Percentiles rank a stretch among this genome's conserved stretches.
phyloP scores from a whole-genome alignment of 2,329 filamentous ascomycete genomes.

The Alternaria sp. region DNA sequence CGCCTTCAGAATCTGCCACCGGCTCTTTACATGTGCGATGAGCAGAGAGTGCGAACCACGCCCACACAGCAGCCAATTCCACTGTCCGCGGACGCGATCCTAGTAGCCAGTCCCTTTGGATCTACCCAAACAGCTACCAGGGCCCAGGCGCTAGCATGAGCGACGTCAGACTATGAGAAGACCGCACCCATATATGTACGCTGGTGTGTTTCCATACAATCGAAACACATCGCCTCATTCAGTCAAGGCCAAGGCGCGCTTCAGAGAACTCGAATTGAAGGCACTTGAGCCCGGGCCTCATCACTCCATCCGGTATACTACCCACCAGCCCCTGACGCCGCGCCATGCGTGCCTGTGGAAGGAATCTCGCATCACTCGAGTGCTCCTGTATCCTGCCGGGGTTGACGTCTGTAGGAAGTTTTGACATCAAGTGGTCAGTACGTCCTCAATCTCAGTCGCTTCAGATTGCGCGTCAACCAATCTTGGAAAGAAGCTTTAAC shows the following conservation, averaged over 20 bases:
- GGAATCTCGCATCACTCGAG: background rate
- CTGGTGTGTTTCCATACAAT: background rate
- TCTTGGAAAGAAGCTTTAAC: background rate
- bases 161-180: background rate
- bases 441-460: background rate
- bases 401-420: background rate
- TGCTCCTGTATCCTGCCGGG: background rate
- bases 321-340: background rate
- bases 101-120: background rate
- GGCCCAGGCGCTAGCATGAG: background rate
- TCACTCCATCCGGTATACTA: background rate
- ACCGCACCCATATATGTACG: background rate
- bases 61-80: background rate
- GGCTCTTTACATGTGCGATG: background rate
- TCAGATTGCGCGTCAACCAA: background rate
- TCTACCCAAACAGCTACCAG: background rate
- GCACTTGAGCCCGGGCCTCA: background rate
- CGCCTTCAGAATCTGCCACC: background rate
- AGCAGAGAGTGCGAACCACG: background rate
- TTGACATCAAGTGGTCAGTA: background rate
- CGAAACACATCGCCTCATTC: background rate
- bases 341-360: background rate
- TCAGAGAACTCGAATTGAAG: background rate
- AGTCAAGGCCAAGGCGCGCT: background rate
- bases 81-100: background rate